Base-by-base conservation (phyloP, 2,329 filamentous ascomycete species). In the Mycosphaerella sp. region DNA sequence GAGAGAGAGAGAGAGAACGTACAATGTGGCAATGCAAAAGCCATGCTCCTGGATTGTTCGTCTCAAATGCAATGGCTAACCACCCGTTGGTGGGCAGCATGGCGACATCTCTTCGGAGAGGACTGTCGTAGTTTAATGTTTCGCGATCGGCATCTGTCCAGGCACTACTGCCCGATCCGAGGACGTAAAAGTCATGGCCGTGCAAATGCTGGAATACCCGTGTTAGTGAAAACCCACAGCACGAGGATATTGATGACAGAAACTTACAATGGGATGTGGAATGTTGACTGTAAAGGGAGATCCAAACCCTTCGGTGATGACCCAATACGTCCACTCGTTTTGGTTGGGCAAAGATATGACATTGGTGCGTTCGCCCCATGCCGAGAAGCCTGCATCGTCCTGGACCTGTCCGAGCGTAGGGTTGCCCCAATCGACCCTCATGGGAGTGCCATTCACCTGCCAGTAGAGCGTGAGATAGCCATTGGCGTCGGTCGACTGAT, bases 381-480 rank as follows among this genome's bases (percentile, higher is more conserved):
- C 34, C 43, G 71, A 74, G 61, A 61, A 69, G 14, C 68, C 72
- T 59, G 74, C 71, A 41, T 66, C 64, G 21, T 69, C 64, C 4
- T 73, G 65, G 6, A 76, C 67, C 12, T 75, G 74, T 52, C 73
- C 63, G 6, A 78, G 61, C 0, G 73, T 75, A 0, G 77, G 77
- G 9, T 71, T 64, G 17, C 69, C 61, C 74, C 74, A 77, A 46
- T 71, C 62, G 26, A 74, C 69, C 40, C 69, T 64, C 54, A 77
- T 72, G 29, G 71, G 69, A 2, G 70, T 71, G 47, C 73, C 67
- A 60, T 76, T 75, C 55, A 76, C 60, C 46, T 67, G 67, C 72
- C 72, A 74, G 61, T 65, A 66, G 14, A 69, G 59, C n/a, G 58
- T 66, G 6, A 67, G 34, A 14, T 59, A 58, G 48, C 65, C 66